Evolutionary conservation across 352 stramenopile species (phyloP), one percentile per base, ranked within the genome.

Genomic region (Phytophthora meadii): DNA sequence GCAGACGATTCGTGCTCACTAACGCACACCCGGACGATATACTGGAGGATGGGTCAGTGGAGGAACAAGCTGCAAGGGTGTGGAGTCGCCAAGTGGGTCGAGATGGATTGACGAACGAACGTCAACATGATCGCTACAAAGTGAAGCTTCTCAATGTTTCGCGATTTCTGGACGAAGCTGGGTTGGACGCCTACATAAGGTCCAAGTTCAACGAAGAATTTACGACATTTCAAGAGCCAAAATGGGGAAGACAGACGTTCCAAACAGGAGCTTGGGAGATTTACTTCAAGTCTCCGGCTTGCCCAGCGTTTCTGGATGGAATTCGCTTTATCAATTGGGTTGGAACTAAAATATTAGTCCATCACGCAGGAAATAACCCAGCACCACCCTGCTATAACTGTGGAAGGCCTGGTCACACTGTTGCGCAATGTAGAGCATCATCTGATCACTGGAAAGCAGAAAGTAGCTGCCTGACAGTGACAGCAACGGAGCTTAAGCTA

Each of bases 241-340:
- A 9, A 4, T 42, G 14, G 10, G 37, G 37, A 14, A 34, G 25
- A 14, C 51, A 58, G 10, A 28, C 39, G 0, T 49, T 15, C 9
- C 51, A 58, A 19, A 58, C 51, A 8, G 51, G 39, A 27, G 39
- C n/a, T 9, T 47, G 51, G 34, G 39, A 58, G 15, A 58, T 58
- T 28, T 58, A 28, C 25, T 58, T 58, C 6, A 14, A 15, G 32
- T 48, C 36, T 1, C 15, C 51, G 25, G 51, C 24, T 11, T 58
- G 51, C 51, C 51, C 51, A 8, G 19, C 4, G 24, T 50, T 58
- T 25, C 19, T 48, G 10, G 51, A 58, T 1, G 39, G 24, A 6
- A 39, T 58, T 3, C 1, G 39, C 7, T 49, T 58, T 9, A 48
- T 58, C 17, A 58, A 58, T n/a, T 41, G 51, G 36, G 5, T 49